These are phyloP conservation scores for Fusarium austroafricanum DNA, from an alignment of 2,329 filamentous ascomycete species.

Conservation along the genomic window DNA sequence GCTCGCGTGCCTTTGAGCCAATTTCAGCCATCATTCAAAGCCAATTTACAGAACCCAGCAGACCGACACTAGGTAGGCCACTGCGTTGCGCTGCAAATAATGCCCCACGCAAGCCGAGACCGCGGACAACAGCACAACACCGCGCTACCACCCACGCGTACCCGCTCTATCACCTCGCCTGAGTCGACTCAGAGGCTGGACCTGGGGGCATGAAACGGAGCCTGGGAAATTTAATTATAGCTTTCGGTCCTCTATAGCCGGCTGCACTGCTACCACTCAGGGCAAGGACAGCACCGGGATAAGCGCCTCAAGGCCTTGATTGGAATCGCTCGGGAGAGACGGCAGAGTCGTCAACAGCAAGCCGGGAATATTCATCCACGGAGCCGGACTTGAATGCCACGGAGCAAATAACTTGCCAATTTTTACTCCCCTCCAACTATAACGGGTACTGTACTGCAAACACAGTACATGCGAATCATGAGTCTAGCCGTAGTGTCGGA, in stretches of 20 bases:
- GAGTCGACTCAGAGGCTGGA: slow-evolving; percentile 27
- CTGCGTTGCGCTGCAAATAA: slow-evolving; percentile 13
- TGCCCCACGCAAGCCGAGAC: slow-evolving; percentile 29
- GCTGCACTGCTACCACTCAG: slow-evolving; percentile 7
- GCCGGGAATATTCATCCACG: slow-evolving; percentile 16
- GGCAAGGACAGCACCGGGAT: slow-evolving; percentile 34
- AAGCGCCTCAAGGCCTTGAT: slow-evolving; percentile 19
- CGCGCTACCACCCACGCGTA: slow-evolving; percentile 22
- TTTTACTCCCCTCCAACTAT: background rate
- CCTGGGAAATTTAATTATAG: slow-evolving; percentile 43
- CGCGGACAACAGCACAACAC: slow-evolving; percentile 9
- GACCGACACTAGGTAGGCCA: slow-evolving; percentile 17
- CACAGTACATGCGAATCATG: background rate
- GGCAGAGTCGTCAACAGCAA: slow-evolving; percentile 29
- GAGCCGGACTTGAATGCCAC: slow-evolving; percentile 5
- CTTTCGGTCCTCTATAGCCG: background rate
- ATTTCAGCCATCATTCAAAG: slow-evolving; percentile 26
- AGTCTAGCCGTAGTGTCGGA: slow-evolving; percentile 8
- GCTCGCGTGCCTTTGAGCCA: slow-evolving; percentile 38
- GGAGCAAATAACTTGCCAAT: background rate
- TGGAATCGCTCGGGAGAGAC: slow-evolving; percentile 36
- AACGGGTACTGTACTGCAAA: background rate
- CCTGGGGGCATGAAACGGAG: slow-evolving; percentile 31
- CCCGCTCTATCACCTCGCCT: slow-evolving; percentile 36
- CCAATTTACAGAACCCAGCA: slow-evolving; percentile 29